Conservation (phyloP, 2,329 filamentous ascomycete species). For the Fusarium pininemorale region DNA sequence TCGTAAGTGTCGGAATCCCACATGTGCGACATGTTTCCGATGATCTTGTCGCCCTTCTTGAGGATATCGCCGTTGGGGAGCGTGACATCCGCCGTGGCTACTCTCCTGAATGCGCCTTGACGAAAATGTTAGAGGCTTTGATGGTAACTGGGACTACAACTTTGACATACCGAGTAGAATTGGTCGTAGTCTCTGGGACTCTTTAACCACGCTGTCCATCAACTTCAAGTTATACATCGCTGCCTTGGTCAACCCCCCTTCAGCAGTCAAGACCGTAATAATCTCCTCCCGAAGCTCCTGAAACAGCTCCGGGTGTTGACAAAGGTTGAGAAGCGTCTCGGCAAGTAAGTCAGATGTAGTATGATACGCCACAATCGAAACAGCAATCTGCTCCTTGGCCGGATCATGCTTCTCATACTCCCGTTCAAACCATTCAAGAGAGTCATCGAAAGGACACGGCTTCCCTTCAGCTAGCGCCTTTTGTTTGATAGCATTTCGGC, state of each 20-base stretch:
- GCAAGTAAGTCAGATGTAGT: constrained; percentile 54
- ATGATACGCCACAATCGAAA: constrained; percentile 62
- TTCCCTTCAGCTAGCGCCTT: neutral
- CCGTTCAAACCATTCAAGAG: constrained; percentile 63
- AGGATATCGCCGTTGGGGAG: neutral
- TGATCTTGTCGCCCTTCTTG: neutral
- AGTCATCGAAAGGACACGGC: constrained; percentile 47
- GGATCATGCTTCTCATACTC: constrained; percentile 46
- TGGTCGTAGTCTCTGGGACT: constrained; percentile 57
- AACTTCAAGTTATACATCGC: constrained; percentile 55
- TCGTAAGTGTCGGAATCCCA: neutral
- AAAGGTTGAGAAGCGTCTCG: constrained; percentile 45
- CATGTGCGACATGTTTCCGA: neutral
- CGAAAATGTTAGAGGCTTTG: neutral
- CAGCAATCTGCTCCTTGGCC: constrained; percentile 23
- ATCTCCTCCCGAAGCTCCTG: constrained; percentile 55
- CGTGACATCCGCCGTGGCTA: neutral
- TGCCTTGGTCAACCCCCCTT: constrained; percentile 53
- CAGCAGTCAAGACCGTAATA: neutral
- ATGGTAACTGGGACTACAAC: neutral
- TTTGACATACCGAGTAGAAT: constrained; percentile 46
- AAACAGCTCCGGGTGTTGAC: constrained; percentile 50
- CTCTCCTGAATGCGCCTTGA: neutral
- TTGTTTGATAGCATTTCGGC: constrained; percentile 46
- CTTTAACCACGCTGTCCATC: constrained; percentile 60